Percentiles rank a stretch among this genome's conserved stretches.
phyloP scores from a whole-genome alignment of 208 protist genomes.

The Leishmania guyanensis region DNA sequence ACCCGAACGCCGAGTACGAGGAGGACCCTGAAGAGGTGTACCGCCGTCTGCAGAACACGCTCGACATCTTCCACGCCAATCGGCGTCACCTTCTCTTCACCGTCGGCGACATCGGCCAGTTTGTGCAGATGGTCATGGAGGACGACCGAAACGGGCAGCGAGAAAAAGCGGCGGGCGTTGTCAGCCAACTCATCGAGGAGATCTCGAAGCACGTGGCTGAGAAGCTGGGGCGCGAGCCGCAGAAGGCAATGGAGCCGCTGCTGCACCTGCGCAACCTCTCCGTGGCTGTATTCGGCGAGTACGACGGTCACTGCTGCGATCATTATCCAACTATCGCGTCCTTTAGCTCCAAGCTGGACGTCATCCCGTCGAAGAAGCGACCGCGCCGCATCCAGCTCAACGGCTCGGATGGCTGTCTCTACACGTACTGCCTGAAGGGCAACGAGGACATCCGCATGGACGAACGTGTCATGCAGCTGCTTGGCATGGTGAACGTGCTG shows the following conservation, averaged over 20 bases:
- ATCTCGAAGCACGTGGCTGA: slow-evolving; percentile 96
- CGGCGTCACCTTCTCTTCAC: slow-evolving; percentile 82
- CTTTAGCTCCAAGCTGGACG: slow-evolving; percentile 95
- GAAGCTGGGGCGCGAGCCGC: slow-evolving; percentile 92
- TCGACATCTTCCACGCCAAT: slow-evolving; percentile 85
- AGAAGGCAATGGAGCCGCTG: slow-evolving; percentile 96
- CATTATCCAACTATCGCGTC: slow-evolving; percentile 94
- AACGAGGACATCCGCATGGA: slow-evolving; percentile 99
- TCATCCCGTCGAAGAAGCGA: slow-evolving; percentile 99
- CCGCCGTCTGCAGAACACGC: slow-evolving; percentile 60
- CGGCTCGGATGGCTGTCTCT: slow-evolving; percentile 96
- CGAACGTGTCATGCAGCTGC: slow-evolving; percentile 99
- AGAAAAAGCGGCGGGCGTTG: slow-evolving; percentile 81
- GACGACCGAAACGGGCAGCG: slow-evolving; percentile 73
- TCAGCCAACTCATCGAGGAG: slow-evolving; percentile 96
- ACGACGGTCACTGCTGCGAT: slow-evolving; percentile 79
- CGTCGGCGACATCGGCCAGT: slow-evolving; percentile 90
- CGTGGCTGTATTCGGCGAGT: slow-evolving; percentile 98
- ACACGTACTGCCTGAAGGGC: slow-evolving; percentile 99
- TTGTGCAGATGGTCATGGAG: slow-evolving; percentile 83
- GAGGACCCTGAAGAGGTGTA: slow-evolving; percentile 86
- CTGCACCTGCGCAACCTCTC: slow-evolving; percentile 95
- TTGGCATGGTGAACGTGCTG: slow-evolving; percentile 99
- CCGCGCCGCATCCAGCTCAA: slow-evolving; percentile 97
- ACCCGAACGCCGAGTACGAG: slow-evolving; percentile 91